Evolutionary conservation across 331 rosid genomes (phyloP).

Genomic region (Spiraea crenata): DNA sequence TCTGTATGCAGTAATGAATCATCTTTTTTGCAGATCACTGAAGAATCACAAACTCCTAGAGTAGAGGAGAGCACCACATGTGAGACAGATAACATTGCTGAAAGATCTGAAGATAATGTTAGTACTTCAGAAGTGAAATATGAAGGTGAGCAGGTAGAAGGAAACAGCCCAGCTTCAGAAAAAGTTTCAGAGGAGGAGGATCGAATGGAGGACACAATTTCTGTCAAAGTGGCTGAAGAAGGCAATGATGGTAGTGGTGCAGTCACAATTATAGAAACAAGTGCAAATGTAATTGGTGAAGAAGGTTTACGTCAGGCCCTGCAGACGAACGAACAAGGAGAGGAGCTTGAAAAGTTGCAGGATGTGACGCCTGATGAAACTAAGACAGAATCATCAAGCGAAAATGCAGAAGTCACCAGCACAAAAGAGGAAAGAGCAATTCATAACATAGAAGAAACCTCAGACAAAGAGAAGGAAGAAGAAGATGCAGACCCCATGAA

Average conservation of each 20-base stretch:
- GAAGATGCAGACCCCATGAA: conserved; percentile 8
- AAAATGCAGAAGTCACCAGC: not conserved
- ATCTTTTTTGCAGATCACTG: conserved; percentile 20
- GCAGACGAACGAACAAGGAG: conserved; percentile 20
- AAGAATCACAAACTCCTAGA: conserved; percentile 15
- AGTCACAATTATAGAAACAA: not conserved
- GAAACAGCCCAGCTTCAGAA: not conserved
- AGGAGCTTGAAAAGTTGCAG: conserved; percentile 19
- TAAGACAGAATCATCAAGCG: conserved; percentile 10
- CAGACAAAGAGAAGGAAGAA: conserved; percentile 24
- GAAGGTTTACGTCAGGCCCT: conserved; percentile 11
- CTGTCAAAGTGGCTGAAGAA: conserved; percentile 10
- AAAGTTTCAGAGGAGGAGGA: conserved; percentile 15
- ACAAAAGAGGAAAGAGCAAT: conserved; percentile 20
- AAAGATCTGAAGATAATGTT: conserved; percentile 11
- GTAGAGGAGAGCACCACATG: conserved; percentile 17
- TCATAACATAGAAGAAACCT: conserved; percentile 18
- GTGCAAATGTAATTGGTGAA: not conserved
- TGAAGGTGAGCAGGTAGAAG: conserved; percentile 13
- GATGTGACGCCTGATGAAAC: conserved; percentile 8
- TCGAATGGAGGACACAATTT: not conserved
- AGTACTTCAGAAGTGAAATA: conserved; percentile 13
- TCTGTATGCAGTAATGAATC: not conserved
- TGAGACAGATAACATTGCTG: conserved; percentile 10
- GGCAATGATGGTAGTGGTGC: not conserved